Base-by-base conservation (phyloP, 2,329 filamentous ascomycete genomes). In the Aspergillus aculeatinus region DNA sequence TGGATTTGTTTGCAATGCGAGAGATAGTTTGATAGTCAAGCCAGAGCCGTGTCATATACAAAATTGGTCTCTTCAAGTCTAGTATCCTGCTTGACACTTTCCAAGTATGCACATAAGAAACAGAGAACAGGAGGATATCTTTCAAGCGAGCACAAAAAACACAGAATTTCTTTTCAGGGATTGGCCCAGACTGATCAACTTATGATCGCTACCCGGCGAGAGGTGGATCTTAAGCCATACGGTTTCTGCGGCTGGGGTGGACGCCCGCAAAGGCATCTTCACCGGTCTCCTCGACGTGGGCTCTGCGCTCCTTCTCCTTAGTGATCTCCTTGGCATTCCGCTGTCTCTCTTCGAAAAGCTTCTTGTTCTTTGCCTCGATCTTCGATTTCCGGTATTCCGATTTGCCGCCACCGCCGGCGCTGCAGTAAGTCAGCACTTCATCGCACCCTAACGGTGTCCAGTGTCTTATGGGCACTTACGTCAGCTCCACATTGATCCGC, bases 401-500 rank as follows among this genome's bases (percentile, higher is more conserved):
- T 75, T 92, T 96, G 63, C 94, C 94, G 47, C 93, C 93, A 55
- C 83, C 83, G 42, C 93, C 93, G 60, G 90, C 93, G 67, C 89
- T 91, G 65, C 14, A 23, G 14, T 11, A 29, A 61, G 57, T 52
- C 9, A 25, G 51, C 42, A 23, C 60, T 16, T 35, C 5, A 27
- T 42, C 52, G 29, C 29, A 48, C n/a, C 53, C 57, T 57, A 48
- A 16, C 35, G 12, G 19, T 33, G 42, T 10, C 9, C 27, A 9
- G 27, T 29, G 27, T 25, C 21, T 48, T 23, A 35, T 47, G 42
- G 23, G 10, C 35, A 83, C 87, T 77, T 77, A 92, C 84, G 92
- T 96, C 66, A 98, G 79, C 79, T 97, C 94, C 27, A 97, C 90
- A 73, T 96, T 97, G 70, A 98, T 96, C 77, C 88, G 90, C 68